Percentiles rank a stretch among this genome's conserved stretches.
These are phyloP conservation scores for Casaregolazyma lundiana DNA, from an alignment of 1,139 yeast species.

Conservation along the genomic window DNA sequence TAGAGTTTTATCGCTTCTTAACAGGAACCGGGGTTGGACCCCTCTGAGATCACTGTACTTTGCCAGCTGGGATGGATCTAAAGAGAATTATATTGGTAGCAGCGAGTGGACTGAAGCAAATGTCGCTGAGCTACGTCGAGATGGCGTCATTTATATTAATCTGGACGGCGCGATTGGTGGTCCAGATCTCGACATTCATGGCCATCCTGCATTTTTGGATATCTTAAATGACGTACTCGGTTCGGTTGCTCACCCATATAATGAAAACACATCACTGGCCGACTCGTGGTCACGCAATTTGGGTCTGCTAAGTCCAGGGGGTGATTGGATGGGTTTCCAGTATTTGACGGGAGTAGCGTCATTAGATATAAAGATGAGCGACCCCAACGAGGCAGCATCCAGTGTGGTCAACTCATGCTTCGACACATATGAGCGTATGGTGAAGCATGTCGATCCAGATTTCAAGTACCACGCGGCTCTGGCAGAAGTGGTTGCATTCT, in stretches of 20 bases:
- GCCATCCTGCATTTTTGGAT: constrained; percentile 62
- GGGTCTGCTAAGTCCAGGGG: constrained; percentile 27
- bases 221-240: constrained; percentile 42
- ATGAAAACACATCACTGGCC: constrained; percentile 21
- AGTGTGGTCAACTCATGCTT: constrained; percentile 61
- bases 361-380: constrained; percentile 50
- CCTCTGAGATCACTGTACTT: constrained; percentile 82
- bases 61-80: constrained; percentile 80
- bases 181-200: constrained; percentile 48
- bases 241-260: constrained; percentile 38
- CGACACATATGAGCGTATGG: constrained; percentile 61
- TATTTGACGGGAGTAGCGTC: constrained; percentile 67
- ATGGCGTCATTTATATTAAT: constrained; percentile 72
- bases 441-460: constrained; percentile 47
- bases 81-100: constrained; percentile 80
- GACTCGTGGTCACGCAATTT: constrained; percentile 20
- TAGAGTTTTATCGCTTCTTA: constrained; percentile 63
- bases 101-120: constrained; percentile 71
- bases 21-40: constrained; percentile 65
- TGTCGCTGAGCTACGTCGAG: constrained; percentile 48
- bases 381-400: constrained; percentile 14
- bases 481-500: constrained; percentile 51
- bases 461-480: constrained; percentile 56
- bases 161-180: constrained; percentile 72
- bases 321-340: constrained; percentile 67